Conservation (phyloP, 768 basidiomycete genomes). For the Erythrobasidium yunnanense region DNA sequence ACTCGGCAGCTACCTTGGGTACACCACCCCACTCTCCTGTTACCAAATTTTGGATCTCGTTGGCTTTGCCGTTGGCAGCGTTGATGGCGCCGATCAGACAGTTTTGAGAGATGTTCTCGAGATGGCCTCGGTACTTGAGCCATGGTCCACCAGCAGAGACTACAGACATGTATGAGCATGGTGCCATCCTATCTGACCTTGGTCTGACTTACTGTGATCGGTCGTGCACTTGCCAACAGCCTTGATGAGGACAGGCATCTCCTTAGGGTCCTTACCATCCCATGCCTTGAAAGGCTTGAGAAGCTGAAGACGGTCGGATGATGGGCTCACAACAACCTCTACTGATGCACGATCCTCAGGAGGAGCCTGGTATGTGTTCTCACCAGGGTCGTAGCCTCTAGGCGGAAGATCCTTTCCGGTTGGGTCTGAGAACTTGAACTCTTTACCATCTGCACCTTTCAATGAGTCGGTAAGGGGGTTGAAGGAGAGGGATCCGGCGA, state of each 20-base stretch:
- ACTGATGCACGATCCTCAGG: conserved; percentile 73
- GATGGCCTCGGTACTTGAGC: conserved; percentile 98
- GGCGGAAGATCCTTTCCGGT: conserved; percentile 85
- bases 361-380: conserved; percentile 93
- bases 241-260: conserved; percentile 92
- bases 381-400: conserved; percentile 86
- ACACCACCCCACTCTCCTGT: conserved; percentile 78
- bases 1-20: conserved; percentile 71
- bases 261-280: conserved; percentile 82
- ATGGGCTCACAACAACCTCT: conserved; percentile 71
- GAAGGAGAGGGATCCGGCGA: conserved; percentile 86
- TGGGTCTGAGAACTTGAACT: conserved; percentile 93
- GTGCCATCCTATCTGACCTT: not conserved
- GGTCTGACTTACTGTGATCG: conserved; percentile 51
- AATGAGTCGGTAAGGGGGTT: conserved; percentile 90
- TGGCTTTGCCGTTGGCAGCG: conserved; percentile 85
- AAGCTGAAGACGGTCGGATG: conserved; percentile 80
- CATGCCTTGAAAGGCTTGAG: conserved; percentile 79
- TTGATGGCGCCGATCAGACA: conserved; percentile 97
- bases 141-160: conserved; percentile 89
- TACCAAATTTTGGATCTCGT: conserved; percentile 75
- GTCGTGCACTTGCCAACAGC: conserved; percentile 85
- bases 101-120: conserved; percentile 97
- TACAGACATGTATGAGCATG: not conserved
- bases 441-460: conserved; percentile 79